Percentiles rank a stretch among this genome's conserved stretches.
phyloP scores from a whole-genome alignment of 208 protist genomes.

The Trypanosoma lewisi region DNA sequence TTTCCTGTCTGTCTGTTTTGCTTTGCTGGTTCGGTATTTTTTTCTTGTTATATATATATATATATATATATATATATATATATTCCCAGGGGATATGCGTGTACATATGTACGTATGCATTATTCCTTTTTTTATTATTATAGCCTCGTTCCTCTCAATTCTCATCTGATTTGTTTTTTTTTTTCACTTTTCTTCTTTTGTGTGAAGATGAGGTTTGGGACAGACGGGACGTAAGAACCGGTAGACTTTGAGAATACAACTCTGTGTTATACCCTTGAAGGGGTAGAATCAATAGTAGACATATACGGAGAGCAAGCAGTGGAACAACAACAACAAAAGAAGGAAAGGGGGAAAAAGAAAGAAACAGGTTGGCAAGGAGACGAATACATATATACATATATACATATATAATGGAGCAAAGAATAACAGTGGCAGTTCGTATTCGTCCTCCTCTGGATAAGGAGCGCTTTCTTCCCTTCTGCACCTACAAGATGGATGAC shows the following conservation, averaged over 20 bases:
- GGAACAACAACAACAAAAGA: no score
- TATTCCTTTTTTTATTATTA: neutral
- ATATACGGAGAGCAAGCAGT: neutral
- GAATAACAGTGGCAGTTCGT: slow-evolving; percentile 80
- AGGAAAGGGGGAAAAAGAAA: neutral
- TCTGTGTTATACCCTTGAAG: no score
- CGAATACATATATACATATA: neutral
- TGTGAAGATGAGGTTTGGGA: no score
- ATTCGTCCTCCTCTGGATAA: slow-evolving; percentile 68
- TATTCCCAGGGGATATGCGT: neutral
- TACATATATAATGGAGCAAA: slow-evolving; percentile 42
- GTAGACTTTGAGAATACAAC: no score
- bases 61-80: neutral
- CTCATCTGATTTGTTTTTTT: neutral
- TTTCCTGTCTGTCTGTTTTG: neutral
- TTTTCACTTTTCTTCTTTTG: slow-evolving; percentile 16
- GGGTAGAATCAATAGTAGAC: neutral
- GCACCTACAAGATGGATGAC: slow-evolving; percentile 69
- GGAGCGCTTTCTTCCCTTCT: slow-evolving; percentile 73
- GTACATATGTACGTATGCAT: neutral
- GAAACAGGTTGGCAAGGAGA: neutral
- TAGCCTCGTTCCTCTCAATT: neutral
- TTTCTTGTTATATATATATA: slow-evolving; percentile 1
- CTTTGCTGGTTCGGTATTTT: neutral
- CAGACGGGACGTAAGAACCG: no score